Conservation (phyloP, 371 early-diverging fungal genomes). For the Mucor saturninus region DNA sequence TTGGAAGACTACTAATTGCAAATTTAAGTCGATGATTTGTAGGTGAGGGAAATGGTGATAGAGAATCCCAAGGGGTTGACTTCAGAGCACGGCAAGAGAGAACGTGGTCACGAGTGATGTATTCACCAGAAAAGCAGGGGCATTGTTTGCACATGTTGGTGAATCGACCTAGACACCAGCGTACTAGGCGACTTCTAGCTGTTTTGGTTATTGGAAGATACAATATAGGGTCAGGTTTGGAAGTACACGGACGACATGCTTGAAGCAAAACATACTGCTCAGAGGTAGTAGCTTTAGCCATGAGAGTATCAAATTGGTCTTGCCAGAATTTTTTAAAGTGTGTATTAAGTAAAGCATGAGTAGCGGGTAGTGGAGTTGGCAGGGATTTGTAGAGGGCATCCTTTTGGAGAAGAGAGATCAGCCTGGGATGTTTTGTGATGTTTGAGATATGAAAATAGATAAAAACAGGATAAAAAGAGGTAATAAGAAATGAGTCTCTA, state of each 20-base stretch:
- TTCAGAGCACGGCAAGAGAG: not conserved
- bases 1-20: not conserved
- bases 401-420: not conserved
- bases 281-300: not conserved
- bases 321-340: not conserved
- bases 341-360: not conserved
- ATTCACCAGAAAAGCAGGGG: not conserved
- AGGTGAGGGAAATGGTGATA: not conserved
- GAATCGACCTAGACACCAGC: constrained; percentile 12
- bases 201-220: too few species aligned
- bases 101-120: constrained; percentile 1
- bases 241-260: not conserved
- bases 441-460: too few species aligned
- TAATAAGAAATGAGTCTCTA: too few species aligned
- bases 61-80: not conserved
- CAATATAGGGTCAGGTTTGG: constrained; percentile 1
- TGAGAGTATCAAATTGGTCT: not conserved
- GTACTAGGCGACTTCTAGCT: constrained; percentile 11
- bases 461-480: too few species aligned
- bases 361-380: not conserved
- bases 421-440: not conserved
- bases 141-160: constrained; percentile 5
- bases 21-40: not conserved
- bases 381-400: not conserved
- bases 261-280: not conserved